A percentile compares a stretch with the other conserved stretches of the same genome.
Conservation (phyloP, 139 green algal species). For the Dunaliella primolecta region DNA sequence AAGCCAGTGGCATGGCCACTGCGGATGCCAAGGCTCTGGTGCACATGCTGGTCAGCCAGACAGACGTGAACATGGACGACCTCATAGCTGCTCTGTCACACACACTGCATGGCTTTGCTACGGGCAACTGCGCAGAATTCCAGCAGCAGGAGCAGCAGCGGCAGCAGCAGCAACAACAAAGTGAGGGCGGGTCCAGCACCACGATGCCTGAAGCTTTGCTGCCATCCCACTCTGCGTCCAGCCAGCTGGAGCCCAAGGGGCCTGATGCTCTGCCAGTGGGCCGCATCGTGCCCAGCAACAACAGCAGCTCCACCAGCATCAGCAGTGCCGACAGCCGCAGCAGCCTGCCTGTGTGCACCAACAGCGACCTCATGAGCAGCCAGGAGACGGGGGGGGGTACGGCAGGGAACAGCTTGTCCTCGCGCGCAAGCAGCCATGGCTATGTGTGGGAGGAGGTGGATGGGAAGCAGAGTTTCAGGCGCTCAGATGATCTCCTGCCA, state of each 20-base stretch:
- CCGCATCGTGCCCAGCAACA: constrained; percentile 2
- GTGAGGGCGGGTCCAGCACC: too few species aligned
- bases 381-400: background rate
- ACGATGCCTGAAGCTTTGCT: background rate
- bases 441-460: constrained; percentile 60
- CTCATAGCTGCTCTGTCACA: background rate
- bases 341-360: background rate
- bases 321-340: constrained; percentile 12
- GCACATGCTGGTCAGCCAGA: background rate
- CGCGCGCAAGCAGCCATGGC: constrained; percentile 40
- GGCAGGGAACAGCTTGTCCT: too few species aligned
- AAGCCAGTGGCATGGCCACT: background rate
- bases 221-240: background rate
- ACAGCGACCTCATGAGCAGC: background rate
- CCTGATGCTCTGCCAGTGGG: background rate
- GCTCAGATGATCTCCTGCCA: background rate
- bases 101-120: background rate
- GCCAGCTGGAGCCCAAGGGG: background rate
- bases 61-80: background rate
- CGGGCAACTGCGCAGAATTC: background rate
- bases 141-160: background rate
- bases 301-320: constrained; percentile 7
- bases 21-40: background rate
- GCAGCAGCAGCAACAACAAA: background rate
- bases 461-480: constrained; percentile 35